Evolutionary conservation across 768 basidiomycete species (phyloP).

Genomic region (Saitozyma podzolica): DNA sequence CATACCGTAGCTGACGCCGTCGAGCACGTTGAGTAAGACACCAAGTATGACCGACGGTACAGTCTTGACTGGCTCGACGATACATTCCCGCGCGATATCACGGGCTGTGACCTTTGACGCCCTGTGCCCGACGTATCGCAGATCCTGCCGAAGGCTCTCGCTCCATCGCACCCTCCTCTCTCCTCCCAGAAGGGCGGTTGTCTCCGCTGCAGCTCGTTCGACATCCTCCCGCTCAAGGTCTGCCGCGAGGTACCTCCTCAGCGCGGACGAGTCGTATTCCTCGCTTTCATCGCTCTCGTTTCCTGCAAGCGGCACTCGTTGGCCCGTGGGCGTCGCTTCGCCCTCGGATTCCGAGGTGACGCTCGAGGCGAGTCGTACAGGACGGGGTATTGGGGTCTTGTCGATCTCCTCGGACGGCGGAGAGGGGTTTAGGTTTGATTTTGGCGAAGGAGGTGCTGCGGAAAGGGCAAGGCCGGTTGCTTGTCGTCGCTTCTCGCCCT

Average conservation of each 20-base stretch:
- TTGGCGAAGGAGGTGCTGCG: too few species aligned
- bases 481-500: slow-evolving; percentile 20
- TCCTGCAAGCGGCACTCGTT: background rate
- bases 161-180: too few species aligned
- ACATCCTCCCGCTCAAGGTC: slow-evolving; percentile 22
- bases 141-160: too few species aligned
- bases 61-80: slow-evolving; percentile 46
- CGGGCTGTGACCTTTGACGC: slow-evolving; percentile 32
- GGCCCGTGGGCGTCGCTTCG: background rate
- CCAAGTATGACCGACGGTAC: slow-evolving; percentile 86
- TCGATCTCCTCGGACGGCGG: slow-evolving; percentile 4
- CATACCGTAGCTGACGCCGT: slow-evolving; percentile 96
- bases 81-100: slow-evolving; percentile 33
- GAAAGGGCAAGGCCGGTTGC: too few species aligned
- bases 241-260: slow-evolving; percentile 30
- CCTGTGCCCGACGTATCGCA: slow-evolving; percentile 16
- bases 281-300: background rate
- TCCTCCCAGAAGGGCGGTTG: slow-evolving; percentile 26
- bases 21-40: slow-evolving; percentile 80
- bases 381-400: background rate
- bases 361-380: background rate
- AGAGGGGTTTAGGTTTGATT: too few species aligned
- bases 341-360: background rate
- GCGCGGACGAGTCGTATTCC: slow-evolving; percentile 22
- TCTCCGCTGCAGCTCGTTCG: slow-evolving; percentile 26